Percentiles rank a stretch among this genome's conserved stretches.
Evolutionary conservation across 2,329 filamentous ascomycete species (phyloP).

Genomic region (Endothia cerciana): DNA sequence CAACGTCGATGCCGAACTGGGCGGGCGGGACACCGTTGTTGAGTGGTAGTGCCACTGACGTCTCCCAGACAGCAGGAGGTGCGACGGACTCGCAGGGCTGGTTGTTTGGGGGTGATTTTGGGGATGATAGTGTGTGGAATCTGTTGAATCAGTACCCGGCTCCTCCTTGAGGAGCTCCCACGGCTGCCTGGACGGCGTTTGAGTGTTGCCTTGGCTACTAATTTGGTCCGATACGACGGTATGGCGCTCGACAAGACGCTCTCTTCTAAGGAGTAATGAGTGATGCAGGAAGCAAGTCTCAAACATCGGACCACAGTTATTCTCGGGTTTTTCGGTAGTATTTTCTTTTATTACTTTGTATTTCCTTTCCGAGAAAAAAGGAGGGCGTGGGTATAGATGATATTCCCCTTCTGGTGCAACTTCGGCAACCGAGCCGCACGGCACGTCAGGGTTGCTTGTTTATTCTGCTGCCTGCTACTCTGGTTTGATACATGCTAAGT

Average conservation of each 20-base stretch:
- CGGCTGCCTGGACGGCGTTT: neutral
- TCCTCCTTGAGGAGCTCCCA: conserved; percentile 30
- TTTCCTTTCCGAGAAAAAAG: neutral
- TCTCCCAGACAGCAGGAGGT: conserved; percentile 8
- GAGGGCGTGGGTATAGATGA: neutral
- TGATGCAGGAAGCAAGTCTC: conserved; percentile 1
- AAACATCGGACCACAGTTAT: neutral
- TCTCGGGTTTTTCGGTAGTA: neutral
- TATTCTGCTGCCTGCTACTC: neutral
- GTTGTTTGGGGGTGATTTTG: conserved; percentile 37
- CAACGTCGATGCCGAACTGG: conserved; percentile 31
- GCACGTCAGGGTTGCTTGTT: neutral
- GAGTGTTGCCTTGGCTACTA: neutral
- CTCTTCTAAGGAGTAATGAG: neutral
- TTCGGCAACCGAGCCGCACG: neutral
- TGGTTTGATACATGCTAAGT: too few relatives aligned
- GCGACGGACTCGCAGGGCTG: conserved; percentile 27
- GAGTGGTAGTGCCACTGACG: conserved; percentile 17
- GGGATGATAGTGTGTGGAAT: conserved; percentile 38
- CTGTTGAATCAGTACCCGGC: conserved; percentile 36
- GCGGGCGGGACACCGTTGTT: conserved; percentile 25
- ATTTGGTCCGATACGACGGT: neutral
- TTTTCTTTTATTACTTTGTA: neutral
- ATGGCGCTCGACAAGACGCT: too few relatives aligned
- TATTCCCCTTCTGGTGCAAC: neutral